These are phyloP conservation scores for Bruguiera hainesii DNA, from an alignment of 441 rosid species.

Conservation along the genomic window DNA sequence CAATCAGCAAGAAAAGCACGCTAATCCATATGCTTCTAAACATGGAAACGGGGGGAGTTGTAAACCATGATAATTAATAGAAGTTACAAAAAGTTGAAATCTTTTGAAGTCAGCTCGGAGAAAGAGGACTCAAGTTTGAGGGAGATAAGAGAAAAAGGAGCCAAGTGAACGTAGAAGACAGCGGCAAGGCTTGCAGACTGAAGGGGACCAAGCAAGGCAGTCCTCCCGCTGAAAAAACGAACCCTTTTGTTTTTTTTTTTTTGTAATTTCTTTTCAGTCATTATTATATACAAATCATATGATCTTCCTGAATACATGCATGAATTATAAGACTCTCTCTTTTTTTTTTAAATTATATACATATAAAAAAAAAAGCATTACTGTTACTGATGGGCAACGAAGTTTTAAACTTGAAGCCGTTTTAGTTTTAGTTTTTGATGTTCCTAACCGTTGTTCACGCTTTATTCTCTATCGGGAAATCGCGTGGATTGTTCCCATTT, in stretches of 20 bases:
- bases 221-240: background rate
- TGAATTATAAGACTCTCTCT: no score
- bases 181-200: conserved; percentile 38
- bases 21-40: conserved; percentile 47
- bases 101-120: conserved; percentile 22
- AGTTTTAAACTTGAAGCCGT: no score
- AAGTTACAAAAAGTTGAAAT: conserved; percentile 25
- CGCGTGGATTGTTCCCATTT: no score
- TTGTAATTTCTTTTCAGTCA: background rate
- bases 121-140: conserved; percentile 28
- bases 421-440: no score
- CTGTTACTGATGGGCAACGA: no score
- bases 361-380: no score
- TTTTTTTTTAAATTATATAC: no score
- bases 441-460: no score
- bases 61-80: background rate
- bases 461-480: no score
- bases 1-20: conserved; percentile 27
- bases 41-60: conserved; percentile 5
- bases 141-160: conserved; percentile 12
- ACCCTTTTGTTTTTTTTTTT: background rate
- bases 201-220: conserved; percentile 31
- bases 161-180: conserved; percentile 53
- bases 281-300: no score
- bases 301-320: no score